Base-by-base conservation (phyloP, 2,329 filamentous ascomycete species). In the Chaetomium sp. region DNA sequence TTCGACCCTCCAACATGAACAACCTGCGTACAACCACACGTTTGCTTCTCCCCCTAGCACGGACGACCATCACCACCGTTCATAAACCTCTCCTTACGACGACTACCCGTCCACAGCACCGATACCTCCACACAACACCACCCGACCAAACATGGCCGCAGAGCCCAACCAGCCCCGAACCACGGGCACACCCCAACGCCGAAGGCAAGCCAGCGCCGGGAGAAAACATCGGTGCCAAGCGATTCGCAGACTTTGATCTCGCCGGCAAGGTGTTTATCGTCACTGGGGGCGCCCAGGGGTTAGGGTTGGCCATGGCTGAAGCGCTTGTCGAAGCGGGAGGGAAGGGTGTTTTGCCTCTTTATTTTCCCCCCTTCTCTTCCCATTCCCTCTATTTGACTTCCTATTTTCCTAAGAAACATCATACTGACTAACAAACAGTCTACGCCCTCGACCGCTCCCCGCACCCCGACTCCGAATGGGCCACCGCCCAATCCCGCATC, bases 241-340 rank as follows among this genome's bases (percentile, higher is more conserved):
- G 49, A n/a, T 56, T 59, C 36, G 35, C n/a, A 10, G 52, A 57
- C 19, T 59, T 54, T 14, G 46, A 59, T 3, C 38, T 59, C 32
- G 49, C 52, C n/a, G 52, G 52, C 14, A 59, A 55, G 10, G 85
- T 91, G 10, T 79, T 91, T 49, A 71, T 91, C 47, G 87, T 95
- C 12, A 87, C 88, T 2, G 89, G 89, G 43, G 89, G 81, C 53
- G 89, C 84, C 5, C 81, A 88, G 58, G 89, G 89, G 2, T 76
- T 95, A 6, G 89, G 89, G 42, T 75, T 94, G 44, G 85, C 87
- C 33, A 87, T 91, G 69, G 81, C 86, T 38, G 88, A 94, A 67
- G 89, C 88, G 5, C 75, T 94, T 45, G 74, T 92, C 38, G 88
- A 94, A 69, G 88, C 88, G 8, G 89, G 89, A 34, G 89, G 88